Base-by-base conservation (phyloP, 75 land plant genomes). In the Picea sitchensis region DNA sequence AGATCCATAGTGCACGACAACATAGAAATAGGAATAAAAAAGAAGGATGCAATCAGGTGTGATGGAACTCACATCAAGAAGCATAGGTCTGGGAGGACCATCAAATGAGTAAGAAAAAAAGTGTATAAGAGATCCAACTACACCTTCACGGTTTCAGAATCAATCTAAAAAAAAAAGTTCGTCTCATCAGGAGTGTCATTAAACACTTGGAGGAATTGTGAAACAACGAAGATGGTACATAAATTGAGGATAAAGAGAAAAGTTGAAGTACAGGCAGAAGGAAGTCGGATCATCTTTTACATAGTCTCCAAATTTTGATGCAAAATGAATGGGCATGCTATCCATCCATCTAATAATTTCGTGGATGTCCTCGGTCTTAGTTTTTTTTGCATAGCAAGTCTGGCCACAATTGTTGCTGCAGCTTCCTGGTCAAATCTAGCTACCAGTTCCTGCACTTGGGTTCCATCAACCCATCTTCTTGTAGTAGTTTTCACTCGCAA, bases 331-430 rank as follows among this genome's bases (percentile, higher is more conserved):
- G 26, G 12, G 86, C 65, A 59, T 84, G 13, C 87, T 83, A 76
- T 97, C 99, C 20, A 97, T 78, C 99, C 99, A 97, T 80, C 93
- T 85, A 8, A 97, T 81, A n/a, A 97, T 94, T 69, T 95, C 99
- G 23, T 85, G 80, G 64, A 86, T 84, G 60, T 88, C 86, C 73
- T 86, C 88, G 0, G 60, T 84, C 80, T 91, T 87, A 11, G 93
- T 89, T 85, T 89, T 84, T 73, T 93, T 26, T 26, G 82, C 12
- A 91, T 82, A 54, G 96, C 94, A 79, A 95, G 90, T 34, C 98
- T 89, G 26, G 99, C 90, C 90, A 97, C 26, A 26, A 26, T 26
- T 26, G 26, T 26, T 26, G 26, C 26, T 26, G 26, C 26, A 26
- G 26, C 26, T 88, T 97, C 99, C 79, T 97, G 99, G 76, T 97